Evolutionary conservation across 768 basidiomycete species (phyloP).

Genomic region (Mycena galopus): DNA sequence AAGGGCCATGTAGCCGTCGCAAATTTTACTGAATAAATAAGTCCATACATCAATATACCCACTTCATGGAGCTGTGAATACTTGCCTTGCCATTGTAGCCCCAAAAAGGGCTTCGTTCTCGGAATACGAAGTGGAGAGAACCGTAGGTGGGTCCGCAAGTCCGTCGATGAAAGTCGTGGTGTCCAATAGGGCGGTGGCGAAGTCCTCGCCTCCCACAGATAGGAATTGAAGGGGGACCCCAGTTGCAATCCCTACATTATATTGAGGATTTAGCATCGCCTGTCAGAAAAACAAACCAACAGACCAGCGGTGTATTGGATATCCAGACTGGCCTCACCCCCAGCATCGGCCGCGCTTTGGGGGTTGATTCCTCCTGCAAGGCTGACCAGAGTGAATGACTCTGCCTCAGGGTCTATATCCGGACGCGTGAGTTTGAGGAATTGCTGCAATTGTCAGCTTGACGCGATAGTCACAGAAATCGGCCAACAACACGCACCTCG

Average conservation of each 20-base stretch:
- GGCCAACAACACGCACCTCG: constrained; percentile 1
- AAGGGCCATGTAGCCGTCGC: constrained; percentile 14
- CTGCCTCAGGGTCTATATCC: background rate
- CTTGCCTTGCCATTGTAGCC: background rate
- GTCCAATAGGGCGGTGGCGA: constrained; percentile 5
- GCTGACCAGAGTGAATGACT: background rate
- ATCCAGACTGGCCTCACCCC: constrained; percentile 10
- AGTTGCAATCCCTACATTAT: background rate
- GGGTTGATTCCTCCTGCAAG: background rate
- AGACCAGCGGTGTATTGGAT: constrained; percentile 12
- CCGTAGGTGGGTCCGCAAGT: background rate
- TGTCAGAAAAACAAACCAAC: background rate
- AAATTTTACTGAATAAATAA: background rate
- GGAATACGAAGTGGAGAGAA: background rate
- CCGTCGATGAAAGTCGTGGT: constrained; percentile 12
- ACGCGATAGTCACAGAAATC: background rate
- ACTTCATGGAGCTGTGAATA: background rate
- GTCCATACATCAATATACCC: background rate
- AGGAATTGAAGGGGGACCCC: constrained; percentile 8
- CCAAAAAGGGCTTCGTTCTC: background rate
- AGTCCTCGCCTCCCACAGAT: background rate
- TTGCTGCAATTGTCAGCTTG: background rate
- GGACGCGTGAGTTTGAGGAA: constrained; percentile 4
- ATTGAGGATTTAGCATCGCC: background rate
- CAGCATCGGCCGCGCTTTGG: background rate